A percentile compares a stretch with the other conserved stretches of the same genome.
Evolutionary conservation across 768 basidiomycete genomes (phyloP).

Genomic region (Crepidotus variabilis): DNA sequence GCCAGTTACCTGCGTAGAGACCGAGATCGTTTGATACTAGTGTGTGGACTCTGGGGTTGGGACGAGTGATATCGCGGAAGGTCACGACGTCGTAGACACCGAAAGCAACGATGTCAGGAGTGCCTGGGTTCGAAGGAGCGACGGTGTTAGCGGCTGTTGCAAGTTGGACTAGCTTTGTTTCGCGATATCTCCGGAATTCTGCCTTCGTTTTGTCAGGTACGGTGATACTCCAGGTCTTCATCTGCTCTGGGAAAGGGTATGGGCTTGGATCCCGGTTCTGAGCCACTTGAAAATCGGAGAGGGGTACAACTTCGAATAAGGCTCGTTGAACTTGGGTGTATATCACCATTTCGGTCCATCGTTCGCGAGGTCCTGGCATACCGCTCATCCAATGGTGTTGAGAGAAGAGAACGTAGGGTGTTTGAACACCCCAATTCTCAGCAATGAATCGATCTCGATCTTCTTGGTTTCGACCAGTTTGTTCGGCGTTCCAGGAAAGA

Average conservation of each 20-base stretch:
- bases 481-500: background rate
- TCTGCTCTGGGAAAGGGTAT: background rate
- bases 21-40: too few species aligned
- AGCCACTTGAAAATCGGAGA: background rate
- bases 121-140: too few species aligned
- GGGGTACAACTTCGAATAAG: background rate
- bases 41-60: too few species aligned
- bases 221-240: background rate
- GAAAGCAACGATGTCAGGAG: too few species aligned
- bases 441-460: background rate
- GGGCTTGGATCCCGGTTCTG: background rate
- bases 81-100: too few species aligned
- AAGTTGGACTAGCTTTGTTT: too few species aligned
- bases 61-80: too few species aligned
- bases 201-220: background rate
- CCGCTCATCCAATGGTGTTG: background rate
- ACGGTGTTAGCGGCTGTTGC: too few species aligned
- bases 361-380: background rate
- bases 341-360: background rate
- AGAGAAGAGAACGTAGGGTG: background rate
- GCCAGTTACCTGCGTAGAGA: too few species aligned
- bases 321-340: background rate
- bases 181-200: background rate
- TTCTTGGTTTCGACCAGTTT: background rate
- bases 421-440: background rate